Conservation (phyloP, 2,329 filamentous ascomycete species). For the Epichloe aotearoae region DNA sequence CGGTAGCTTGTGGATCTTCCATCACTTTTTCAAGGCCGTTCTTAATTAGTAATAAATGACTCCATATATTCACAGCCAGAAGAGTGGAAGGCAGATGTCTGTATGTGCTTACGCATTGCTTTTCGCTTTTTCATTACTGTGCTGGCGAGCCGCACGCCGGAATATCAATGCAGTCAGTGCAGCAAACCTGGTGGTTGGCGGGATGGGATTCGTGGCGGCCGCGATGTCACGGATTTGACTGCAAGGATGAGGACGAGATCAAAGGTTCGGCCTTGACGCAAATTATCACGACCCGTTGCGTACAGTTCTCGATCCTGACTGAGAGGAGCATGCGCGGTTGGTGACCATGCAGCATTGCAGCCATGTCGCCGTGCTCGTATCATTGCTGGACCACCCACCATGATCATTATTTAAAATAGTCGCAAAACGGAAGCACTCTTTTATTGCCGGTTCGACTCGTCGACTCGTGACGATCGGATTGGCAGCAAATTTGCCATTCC, state of each 20-base stretch:
- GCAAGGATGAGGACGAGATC: not conserved
- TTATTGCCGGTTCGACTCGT: not conserved
- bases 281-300: not conserved
- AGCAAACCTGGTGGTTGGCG: not conserved
- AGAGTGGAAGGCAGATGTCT: too few species aligned
- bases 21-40: too few species aligned
- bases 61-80: too few species aligned
- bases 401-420: not conserved
- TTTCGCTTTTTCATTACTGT: too few species aligned
- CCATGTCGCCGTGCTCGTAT: too few species aligned
- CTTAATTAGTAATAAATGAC: too few species aligned
- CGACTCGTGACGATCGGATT: not conserved
- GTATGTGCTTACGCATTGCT: too few species aligned
- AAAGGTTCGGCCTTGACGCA: not conserved
- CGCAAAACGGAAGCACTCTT: not conserved
- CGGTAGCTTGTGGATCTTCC: too few species aligned
- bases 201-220: not conserved
- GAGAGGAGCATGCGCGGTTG: not conserved
- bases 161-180: not conserved
- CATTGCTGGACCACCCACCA: too few species aligned
- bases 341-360: too few species aligned
- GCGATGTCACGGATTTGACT: not conserved
- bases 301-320: not conserved
- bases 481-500: not conserved
- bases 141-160: not conserved